phyloP scores from a whole-genome alignment of 371 early-diverging fungal species.

The Paramicrosporidium saccamoebae region DNA sequence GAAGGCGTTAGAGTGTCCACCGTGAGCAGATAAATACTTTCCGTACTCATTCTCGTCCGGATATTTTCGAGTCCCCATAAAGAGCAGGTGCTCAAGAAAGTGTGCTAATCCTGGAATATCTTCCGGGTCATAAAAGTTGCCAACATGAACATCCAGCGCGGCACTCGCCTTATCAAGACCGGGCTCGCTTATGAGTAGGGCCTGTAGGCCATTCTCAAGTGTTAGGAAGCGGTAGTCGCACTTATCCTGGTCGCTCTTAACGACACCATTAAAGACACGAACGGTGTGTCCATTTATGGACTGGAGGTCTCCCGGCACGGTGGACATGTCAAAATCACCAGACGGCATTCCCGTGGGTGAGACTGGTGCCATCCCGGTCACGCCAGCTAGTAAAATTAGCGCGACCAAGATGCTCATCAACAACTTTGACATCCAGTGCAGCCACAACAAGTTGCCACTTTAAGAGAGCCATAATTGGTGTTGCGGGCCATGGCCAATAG shows the following conservation, averaged over 20 bases:
- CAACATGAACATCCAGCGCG: constrained; percentile 71
- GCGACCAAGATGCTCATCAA: too few species aligned
- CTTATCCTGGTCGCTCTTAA: constrained; percentile 25
- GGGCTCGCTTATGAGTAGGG: constrained; percentile 39
- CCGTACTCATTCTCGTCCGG: constrained; percentile 80
- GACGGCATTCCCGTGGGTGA: too few species aligned
- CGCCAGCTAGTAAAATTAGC: too few species aligned
- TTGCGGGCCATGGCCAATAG: too few species aligned
- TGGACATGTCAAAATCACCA: too few species aligned
- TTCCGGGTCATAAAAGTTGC: constrained; percentile 38
- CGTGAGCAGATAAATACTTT: constrained; percentile 46
- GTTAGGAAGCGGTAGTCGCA: constrained; percentile 40
- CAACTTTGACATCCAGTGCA: too few species aligned
- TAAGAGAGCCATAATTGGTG: too few species aligned
- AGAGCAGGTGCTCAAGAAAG: constrained; percentile 89
- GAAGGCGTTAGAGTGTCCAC: constrained; percentile 82
- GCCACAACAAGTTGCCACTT: too few species aligned
- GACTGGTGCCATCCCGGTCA: too few species aligned
- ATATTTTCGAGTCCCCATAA: constrained; percentile 53
- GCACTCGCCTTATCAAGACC: constrained; percentile 59
- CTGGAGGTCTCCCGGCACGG: too few species aligned
- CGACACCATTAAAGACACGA: too few species aligned
- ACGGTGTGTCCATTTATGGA: too few species aligned
- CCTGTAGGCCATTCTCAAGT: constrained; percentile 41
- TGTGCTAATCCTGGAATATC: constrained; percentile 77